Base-by-base conservation (phyloP, 495 filamentous ascomycete species). In the Aspergillus baeticus region DNA sequence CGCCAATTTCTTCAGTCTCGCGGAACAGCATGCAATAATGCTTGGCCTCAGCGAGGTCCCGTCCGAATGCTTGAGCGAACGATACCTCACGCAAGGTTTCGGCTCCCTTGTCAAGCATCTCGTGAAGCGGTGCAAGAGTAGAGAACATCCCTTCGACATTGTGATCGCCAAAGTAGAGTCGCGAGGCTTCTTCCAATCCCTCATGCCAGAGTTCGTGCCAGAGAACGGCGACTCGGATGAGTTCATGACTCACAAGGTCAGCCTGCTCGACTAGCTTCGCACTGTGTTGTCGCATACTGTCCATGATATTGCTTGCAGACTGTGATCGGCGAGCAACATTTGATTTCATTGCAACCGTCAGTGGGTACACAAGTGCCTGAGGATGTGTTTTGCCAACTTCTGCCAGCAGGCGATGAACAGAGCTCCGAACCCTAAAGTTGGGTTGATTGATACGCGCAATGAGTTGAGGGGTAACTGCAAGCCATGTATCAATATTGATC, bases 151-250 rank as follows among this genome's bases (percentile, higher is more conserved):
- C 96, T 51, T 96, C 90, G 50, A 96, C 91, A 66, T 99, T 95
- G 55, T 91, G 85, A 64, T 97, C 95, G 38, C 92, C 94, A 63
- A 99, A 99, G 66, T 88, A 88, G 42, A 95, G 73, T 44, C 95
- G 84, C 6, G 91, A 96, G 3, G 94, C 95, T 72, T 99, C 95
- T 70, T 99, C 94, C 11, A 99, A 81, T n/a, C 88, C 95, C 70
- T 99, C 94, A 61, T 99, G 95, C 94, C 94, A 99, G 41, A 92
- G 86, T 63, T 99, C 94, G 68, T 99, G 94, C 94, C 94, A 99
- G 20, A 98, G 65, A 2, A 99, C 95, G 0, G 95, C 94, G 54
- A 98, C 92, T 47, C 94, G 85, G 65, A 99, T 97, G 26, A 99
- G 80, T 70, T 99, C 94, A 49, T 90, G 86, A 63, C 92, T 96